phyloP scores from a whole-genome alignment of 106 monocot genomes.

The Allium fistulosum region DNA sequence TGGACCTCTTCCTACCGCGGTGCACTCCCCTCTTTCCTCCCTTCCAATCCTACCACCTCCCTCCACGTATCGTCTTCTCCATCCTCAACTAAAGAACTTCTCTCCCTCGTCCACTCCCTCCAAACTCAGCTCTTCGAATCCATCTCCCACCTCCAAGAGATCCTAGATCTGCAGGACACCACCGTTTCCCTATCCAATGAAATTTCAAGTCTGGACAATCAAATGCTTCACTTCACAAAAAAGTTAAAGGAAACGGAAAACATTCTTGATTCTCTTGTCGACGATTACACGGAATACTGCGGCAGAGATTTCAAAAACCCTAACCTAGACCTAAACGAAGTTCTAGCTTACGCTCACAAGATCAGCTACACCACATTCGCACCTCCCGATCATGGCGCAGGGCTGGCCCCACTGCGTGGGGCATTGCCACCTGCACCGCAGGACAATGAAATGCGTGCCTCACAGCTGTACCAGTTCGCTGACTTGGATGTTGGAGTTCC shows the following conservation, averaged over 20 bases:
- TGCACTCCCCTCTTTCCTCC: conserved; percentile 44
- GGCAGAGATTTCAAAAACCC: conserved; percentile 22
- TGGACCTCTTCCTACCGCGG: conserved; percentile 71
- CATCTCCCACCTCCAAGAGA: conserved; percentile 81
- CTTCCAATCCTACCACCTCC: conserved; percentile 9
- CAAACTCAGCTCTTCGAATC: conserved; percentile 88
- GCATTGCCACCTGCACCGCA: conserved; percentile 92
- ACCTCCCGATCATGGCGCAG: conserved; percentile 84
- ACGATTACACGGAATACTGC: conserved; percentile 75
- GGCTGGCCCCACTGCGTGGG: conserved; percentile 71
- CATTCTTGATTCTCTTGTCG: conserved; percentile 58
- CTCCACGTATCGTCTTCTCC: conserved; percentile 17
- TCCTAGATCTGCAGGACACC: conserved; percentile 78
- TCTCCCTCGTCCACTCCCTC: conserved; percentile 68
- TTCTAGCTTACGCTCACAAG: conserved; percentile 75
- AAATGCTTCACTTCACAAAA: conserved; percentile 59
- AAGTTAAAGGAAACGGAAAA: conserved; percentile 55
- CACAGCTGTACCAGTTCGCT: conserved; percentile 72
- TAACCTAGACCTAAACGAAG: conserved; percentile 49
- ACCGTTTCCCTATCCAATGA: conserved; percentile 31
- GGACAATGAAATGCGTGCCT: conserved; percentile 96
- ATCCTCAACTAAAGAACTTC: conserved; percentile 51
- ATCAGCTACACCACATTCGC: conserved; percentile 99
- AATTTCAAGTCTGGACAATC: conserved; percentile 31
- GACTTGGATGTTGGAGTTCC: conserved; percentile 72